A percentile compares a stretch with the other conserved stretches of the same genome.
Evolutionary conservation across 73 alveolate species (phyloP).

Genomic region (Uronychia binucleata): DNA sequence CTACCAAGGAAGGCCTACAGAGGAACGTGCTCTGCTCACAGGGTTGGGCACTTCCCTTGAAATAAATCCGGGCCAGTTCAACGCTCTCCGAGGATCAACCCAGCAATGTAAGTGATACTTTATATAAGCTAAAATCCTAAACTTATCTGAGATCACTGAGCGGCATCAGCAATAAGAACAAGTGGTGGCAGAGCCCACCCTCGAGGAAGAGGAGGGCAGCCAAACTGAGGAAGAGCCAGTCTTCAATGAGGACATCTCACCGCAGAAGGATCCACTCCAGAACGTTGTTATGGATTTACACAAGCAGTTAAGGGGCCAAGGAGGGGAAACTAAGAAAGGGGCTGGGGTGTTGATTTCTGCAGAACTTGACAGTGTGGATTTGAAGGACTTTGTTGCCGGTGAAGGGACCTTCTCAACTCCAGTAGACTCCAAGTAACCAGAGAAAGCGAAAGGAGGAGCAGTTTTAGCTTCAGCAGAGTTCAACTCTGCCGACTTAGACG

Average conservation of each 20-base stretch:
- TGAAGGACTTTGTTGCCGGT: neutral
- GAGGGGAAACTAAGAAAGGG: neutral
- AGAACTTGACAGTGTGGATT: neutral
- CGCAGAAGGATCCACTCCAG: neutral
- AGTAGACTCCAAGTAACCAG: neutral
- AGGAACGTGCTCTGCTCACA: too few species aligned
- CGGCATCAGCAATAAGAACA: neutral
- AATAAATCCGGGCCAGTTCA: too few species aligned
- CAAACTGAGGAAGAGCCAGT: neutral
- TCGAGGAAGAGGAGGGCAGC: neutral
- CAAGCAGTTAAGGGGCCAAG: neutral
- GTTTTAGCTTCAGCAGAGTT: neutral
- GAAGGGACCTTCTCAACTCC: neutral
- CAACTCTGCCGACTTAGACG: neutral
- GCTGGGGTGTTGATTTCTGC: neutral
- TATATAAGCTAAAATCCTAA: neutral
- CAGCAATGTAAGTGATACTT: too few species aligned
- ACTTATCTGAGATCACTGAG: neutral
- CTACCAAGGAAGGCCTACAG: too few species aligned
- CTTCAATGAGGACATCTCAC: neutral
- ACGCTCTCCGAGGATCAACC: too few species aligned
- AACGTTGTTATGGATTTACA: neutral
- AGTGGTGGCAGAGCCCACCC: neutral
- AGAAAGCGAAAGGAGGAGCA: neutral
- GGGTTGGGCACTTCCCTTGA: too few species aligned